Evolutionary conservation across 1,284 basidiomycete species (phyloP).

Genomic region (Boletus austroedulis): DNA sequence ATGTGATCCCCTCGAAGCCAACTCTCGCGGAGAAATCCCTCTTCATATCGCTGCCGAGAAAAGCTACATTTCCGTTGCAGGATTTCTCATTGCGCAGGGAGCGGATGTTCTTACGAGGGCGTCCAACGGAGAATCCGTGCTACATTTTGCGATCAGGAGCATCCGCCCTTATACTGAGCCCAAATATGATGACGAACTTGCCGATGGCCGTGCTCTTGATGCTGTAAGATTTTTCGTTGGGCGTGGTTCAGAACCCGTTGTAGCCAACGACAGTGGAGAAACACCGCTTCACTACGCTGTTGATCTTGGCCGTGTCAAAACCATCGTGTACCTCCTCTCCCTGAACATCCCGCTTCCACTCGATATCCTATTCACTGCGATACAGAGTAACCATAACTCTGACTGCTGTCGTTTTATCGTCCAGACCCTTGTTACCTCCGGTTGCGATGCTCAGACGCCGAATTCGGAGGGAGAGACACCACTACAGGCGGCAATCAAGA

Average conservation of each 20-base stretch:
- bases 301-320: background rate
- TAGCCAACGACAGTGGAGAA: background rate
- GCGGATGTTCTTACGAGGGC: background rate
- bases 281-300: background rate
- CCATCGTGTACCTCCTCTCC: background rate
- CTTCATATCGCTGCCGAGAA: background rate
- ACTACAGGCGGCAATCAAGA: background rate
- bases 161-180: background rate
- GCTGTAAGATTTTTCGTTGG: background rate
- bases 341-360: background rate
- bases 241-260: background rate
- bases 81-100: background rate
- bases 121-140: background rate
- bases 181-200: too few relatives aligned
- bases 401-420: too few relatives aligned
- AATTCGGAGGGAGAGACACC: background rate
- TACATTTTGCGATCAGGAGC: background rate
- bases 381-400: too few relatives aligned
- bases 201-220: background rate
- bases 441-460: background rate
- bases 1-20: background rate
- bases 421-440: background rate
- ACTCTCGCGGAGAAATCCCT: background rate
- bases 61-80: background rate
- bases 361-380: slow-evolving; percentile 1